Evolutionary conservation across 495 filamentous ascomycete species (phyloP).

Genomic region (Sordaria brevicollis): DNA sequence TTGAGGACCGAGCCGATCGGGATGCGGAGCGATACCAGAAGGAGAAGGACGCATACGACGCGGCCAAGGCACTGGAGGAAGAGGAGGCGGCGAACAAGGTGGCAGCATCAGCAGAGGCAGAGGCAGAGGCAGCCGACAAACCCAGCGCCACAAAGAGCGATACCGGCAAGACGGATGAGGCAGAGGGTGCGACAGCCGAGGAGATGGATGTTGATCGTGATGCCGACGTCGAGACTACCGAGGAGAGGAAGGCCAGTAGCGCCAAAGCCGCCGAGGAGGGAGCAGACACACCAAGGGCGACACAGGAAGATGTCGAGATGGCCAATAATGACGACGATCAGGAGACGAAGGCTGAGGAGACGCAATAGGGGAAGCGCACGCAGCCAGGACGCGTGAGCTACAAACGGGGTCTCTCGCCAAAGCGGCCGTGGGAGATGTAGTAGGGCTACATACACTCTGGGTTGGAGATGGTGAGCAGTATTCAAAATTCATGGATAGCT

Average conservation of each 20-base stretch:
- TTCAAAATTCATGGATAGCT: not conserved
- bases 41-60: constrained; percentile 29
- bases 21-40: constrained; percentile 32
- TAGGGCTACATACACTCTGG: too few relatives aligned
- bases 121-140: constrained; percentile 2
- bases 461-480: not conserved
- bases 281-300: constrained; percentile 4
- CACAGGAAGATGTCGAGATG: constrained; percentile 37
- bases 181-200: not conserved
- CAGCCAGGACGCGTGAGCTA: not conserved
- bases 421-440: too few relatives aligned
- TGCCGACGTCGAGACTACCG: not conserved
- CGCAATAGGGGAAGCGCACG: not conserved
- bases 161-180: constrained; percentile 14
- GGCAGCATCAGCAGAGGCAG: constrained; percentile 6
- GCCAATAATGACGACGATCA: constrained; percentile 24
- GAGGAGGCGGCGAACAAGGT: constrained; percentile 10
- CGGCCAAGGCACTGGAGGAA: constrained; percentile 6
- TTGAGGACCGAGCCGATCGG: constrained; percentile 29
- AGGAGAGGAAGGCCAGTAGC: not conserved
- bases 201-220: not conserved
- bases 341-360: constrained; percentile 22
- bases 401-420: not conserved
- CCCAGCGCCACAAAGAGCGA: constrained; percentile 13
- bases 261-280: not conserved